Evolutionary conservation across 164 flowering plant genomes (phyloP), one percentile per base, ranked within the genome.

Genomic region (Berberis thunbergii): DNA sequence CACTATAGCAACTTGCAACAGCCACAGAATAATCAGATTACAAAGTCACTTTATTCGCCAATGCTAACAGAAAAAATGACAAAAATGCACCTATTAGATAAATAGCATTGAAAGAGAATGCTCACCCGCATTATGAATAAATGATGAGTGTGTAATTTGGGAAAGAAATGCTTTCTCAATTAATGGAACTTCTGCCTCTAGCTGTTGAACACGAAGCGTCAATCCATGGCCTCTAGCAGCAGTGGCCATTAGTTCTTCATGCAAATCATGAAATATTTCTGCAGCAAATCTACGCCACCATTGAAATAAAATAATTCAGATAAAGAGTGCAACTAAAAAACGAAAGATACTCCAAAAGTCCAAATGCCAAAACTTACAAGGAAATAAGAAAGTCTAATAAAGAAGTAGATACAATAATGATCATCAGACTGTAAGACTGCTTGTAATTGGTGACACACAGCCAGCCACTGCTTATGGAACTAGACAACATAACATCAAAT

Each of bases 211-310:
- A 52, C 99, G 96, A 71, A 59, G 79, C 79, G 81, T 81, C 54
- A 95, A 73, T 61, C 86, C 82, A 77, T 95, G 99, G 64, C 99
- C 96, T 77, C 99, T 86, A 45, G 96, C 79, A 64, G 97, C 82
- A 66, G 97, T 89, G 42, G 79, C 87, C 89, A 91, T 83, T 66
- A 89, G 91, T 80, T 95, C 97, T 73, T 91, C 99, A 73, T 95
- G 97, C 77, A 95, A 78, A 70, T 83, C 90, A 71, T 86, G 96
- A 68, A 95, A 95, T 72, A 95, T 80, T 74, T 89, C 98, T n/a
- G 99, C 97, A 64, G 99, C 98, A 86, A 95, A 95, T 79, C 99
- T 94, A 72, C 59, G 61, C 54, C 45, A 69, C 65, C 38, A 64
- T 60, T 70, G 65, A 57, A 59, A 55, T 13, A 26, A 55, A 40